Conservation (phyloP, 305 asterid genomes). For the Solanum hybrid region DNA sequence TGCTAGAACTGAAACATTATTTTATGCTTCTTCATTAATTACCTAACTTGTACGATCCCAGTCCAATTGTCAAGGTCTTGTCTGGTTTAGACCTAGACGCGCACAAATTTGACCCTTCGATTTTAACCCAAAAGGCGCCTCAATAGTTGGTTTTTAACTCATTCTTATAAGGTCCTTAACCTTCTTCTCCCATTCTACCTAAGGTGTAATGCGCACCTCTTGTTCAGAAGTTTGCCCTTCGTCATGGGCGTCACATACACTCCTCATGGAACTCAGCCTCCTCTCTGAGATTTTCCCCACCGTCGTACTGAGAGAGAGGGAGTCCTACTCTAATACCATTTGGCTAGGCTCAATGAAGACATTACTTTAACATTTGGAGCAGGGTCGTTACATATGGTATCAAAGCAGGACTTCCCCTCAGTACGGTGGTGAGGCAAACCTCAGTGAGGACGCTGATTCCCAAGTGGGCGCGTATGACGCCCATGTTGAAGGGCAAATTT, state of each 20-base stretch:
- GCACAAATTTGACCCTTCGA: not conserved
- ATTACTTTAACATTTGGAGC: not conserved
- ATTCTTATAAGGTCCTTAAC: not conserved
- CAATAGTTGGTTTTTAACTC: not conserved
- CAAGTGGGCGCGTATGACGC: not conserved
- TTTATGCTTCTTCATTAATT: not conserved
- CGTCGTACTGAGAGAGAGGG: not conserved
- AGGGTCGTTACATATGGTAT: not conserved
- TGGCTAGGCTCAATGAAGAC: not conserved
- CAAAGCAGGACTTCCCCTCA: not conserved
- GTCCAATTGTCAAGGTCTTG: not conserved
- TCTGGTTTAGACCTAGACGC: not conserved
- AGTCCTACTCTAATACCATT: not conserved
- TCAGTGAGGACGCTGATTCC: not conserved
- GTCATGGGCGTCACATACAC: not conserved
- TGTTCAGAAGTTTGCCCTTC: not conserved
- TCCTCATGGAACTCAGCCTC: not conserved
- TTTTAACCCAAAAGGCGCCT: not conserved
- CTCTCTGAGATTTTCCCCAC: not conserved
- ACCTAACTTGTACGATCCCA: not conserved
- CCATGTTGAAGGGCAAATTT: not conserved
- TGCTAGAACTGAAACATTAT: not conserved
- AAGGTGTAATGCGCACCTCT: not conserved
- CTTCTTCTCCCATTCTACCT: not conserved
- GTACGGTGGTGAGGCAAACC: not conserved